Conservation (phyloP, 768 basidiomycete species). For the Hericium rajendrae region DNA sequence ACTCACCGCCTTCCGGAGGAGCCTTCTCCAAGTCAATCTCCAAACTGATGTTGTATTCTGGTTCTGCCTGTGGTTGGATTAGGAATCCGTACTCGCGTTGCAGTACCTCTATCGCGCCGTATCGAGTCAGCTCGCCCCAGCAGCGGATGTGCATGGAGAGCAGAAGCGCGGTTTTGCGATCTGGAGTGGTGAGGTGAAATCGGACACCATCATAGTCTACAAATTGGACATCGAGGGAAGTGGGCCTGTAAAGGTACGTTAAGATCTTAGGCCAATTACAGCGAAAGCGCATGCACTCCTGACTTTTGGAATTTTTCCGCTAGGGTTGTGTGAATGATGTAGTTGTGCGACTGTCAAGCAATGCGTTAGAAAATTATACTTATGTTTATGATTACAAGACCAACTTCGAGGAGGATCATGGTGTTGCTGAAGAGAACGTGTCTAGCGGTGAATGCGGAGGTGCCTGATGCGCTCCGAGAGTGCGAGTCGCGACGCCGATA, state of each 20-base stretch:
- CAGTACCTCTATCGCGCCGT: conserved; percentile 76
- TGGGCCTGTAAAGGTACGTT: conserved; percentile 47
- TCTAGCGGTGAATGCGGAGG: neutral
- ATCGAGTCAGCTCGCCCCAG: conserved; percentile 87
- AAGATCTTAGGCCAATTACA: neutral
- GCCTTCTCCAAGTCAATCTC: conserved; percentile 80
- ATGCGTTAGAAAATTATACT: neutral
- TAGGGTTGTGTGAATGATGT: conserved; percentile 86
- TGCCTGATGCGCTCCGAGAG: neutral
- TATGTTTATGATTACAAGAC: conserved; percentile 2
- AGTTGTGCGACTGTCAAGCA: conserved; percentile 68
- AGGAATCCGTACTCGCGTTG: conserved; percentile 74
- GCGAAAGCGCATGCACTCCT: conserved; percentile 4
- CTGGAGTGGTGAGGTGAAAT: conserved; percentile 85
- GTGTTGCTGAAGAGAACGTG: neutral
- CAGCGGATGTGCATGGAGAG: conserved; percentile 97
- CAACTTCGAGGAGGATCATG: conserved; percentile 85
- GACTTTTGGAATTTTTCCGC: conserved; percentile 82
- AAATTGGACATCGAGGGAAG: conserved; percentile 87
- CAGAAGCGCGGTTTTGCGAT: conserved; percentile 70
- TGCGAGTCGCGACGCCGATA: conserved; percentile 1
- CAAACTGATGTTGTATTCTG: conserved; percentile 84
- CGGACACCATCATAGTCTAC: conserved; percentile 97
- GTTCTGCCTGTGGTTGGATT: conserved; percentile 59
- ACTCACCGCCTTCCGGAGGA: conserved; percentile 71